These are phyloP conservation scores for Beauveria caledonica DNA, from an alignment of 2,329 filamentous ascomycete species.

Conservation along the genomic window DNA sequence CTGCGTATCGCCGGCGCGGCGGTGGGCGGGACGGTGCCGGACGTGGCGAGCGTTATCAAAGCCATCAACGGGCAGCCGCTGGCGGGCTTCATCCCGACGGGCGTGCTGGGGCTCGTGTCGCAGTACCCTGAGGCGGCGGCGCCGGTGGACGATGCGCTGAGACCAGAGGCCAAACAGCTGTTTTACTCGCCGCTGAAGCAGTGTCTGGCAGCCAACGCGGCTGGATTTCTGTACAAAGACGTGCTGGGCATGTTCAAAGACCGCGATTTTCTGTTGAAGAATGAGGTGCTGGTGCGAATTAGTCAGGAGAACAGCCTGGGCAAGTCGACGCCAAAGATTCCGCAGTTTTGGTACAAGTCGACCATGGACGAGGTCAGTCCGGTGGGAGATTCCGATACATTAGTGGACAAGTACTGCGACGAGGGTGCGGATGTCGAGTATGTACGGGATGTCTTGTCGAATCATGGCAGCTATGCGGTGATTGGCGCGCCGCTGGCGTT, in stretches of 20 bases:
- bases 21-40: background rate
- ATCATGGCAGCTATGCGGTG: background rate
- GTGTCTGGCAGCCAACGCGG: constrained; percentile 12
- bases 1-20: background rate
- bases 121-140: background rate
- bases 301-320: background rate
- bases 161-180: constrained; percentile 17
- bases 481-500: constrained; percentile 2
- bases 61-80: background rate
- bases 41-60: background rate
- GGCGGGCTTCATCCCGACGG: constrained; percentile 3
- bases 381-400: background rate
- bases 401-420: constrained; percentile 4
- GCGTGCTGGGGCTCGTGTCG: background rate
- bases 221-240: background rate
- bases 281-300: background rate
- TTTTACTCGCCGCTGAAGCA: constrained; percentile 16
- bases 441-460: background rate
- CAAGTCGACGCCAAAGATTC: background rate
- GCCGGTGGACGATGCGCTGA: background rate
- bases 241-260: constrained; percentile 7
- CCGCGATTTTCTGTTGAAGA: background rate
- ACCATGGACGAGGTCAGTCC: constrained; percentile 1
- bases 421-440: constrained; percentile 5
- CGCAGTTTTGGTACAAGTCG: constrained; percentile 9